Evolutionary conservation across 2,329 filamentous ascomycete species (phyloP).

Genomic region (Xylariaceae sp.): DNA sequence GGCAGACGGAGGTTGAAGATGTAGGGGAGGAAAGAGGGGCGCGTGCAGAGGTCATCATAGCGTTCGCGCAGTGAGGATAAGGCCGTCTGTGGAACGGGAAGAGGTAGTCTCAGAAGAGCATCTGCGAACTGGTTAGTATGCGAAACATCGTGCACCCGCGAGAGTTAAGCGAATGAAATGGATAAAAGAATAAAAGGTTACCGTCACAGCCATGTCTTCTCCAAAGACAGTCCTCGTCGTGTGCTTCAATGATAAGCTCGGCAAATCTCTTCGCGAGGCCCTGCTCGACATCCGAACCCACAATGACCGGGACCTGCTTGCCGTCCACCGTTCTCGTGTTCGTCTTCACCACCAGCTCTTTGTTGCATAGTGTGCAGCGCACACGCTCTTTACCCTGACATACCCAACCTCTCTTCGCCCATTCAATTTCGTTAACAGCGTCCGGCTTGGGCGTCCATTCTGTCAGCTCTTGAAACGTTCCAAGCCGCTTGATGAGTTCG

Average conservation of each 20-base stretch:
- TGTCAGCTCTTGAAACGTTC: conserved; percentile 85
- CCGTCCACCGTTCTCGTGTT: conserved; percentile 55
- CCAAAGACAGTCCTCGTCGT: conserved; percentile 82
- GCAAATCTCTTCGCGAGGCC: conserved; percentile 72
- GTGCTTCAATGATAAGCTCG: conserved; percentile 66
- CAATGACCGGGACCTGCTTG: conserved; percentile 47
- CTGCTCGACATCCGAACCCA: conserved; percentile 59
- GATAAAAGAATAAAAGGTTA: conserved; percentile 34
- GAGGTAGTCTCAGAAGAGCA: conserved; percentile 54
- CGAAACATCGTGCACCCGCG: not conserved
- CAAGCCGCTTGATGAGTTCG: conserved; percentile 73
- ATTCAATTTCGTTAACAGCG: conserved; percentile 79
- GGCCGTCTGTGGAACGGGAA: conserved; percentile 56
- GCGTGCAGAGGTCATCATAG: conserved; percentile 57
- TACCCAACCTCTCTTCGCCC: conserved; percentile 90
- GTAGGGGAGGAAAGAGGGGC: conserved; percentile 55
- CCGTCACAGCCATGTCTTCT: conserved; percentile 80
- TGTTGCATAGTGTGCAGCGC: conserved; percentile 77
- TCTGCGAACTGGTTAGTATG: conserved; percentile 39
- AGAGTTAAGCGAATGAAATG: too few relatives aligned
- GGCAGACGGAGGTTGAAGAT: conserved; percentile 57
- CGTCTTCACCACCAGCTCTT: conserved; percentile 77
- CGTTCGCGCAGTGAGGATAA: conserved; percentile 55
- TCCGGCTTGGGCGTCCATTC: conserved; percentile 92
- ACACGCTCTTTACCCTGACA: conserved; percentile 81